A percentile compares a stretch with the other conserved stretches of the same genome.
These are phyloP conservation scores for Fraxinus floribunda DNA, from an alignment of 305 asterid genomes.

Conservation along the genomic window DNA sequence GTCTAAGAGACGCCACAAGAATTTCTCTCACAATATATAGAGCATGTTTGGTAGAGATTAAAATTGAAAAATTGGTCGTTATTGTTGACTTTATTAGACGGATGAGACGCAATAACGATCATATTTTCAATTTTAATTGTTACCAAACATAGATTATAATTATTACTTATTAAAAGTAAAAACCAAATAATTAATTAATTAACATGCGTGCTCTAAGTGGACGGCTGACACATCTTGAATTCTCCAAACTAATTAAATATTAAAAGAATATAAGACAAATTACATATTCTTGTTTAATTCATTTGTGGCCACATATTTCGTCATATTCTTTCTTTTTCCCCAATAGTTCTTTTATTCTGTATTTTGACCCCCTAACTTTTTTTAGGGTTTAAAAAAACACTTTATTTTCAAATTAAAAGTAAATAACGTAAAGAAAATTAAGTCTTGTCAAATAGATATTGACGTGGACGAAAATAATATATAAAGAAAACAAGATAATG, in stretches of 20 bases:
- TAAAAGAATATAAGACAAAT: slow-evolving; percentile 19
- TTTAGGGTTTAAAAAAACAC: neutral
- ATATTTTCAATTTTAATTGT: too few species aligned
- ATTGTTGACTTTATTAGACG: too few species aligned
- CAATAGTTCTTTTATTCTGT: neutral
- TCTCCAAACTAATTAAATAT: neutral
- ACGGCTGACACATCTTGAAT: slow-evolving; percentile 7
- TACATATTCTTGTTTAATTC: slow-evolving; percentile 15
- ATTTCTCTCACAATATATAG: neutral
- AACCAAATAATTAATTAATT: neutral
- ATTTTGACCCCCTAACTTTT: neutral
- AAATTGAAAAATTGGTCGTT: too few species aligned
- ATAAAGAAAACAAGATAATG: neutral
- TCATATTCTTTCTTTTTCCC: slow-evolving; percentile 15
- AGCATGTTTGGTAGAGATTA: too few species aligned
- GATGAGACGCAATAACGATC: too few species aligned
- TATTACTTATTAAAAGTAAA: neutral
- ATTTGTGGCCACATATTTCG: slow-evolving; percentile 15
- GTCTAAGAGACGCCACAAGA: neutral
- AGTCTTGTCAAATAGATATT: neutral
- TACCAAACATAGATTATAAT: neutral
- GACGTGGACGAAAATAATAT: neutral
- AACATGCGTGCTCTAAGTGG: neutral
- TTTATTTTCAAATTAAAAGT: neutral
- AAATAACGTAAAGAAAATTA: neutral